Percentiles rank a stretch among this genome's conserved stretches.
Evolutionary conservation across 78 protist species (phyloP).

Genomic region (Capsaspora owczarzaki): DNA sequence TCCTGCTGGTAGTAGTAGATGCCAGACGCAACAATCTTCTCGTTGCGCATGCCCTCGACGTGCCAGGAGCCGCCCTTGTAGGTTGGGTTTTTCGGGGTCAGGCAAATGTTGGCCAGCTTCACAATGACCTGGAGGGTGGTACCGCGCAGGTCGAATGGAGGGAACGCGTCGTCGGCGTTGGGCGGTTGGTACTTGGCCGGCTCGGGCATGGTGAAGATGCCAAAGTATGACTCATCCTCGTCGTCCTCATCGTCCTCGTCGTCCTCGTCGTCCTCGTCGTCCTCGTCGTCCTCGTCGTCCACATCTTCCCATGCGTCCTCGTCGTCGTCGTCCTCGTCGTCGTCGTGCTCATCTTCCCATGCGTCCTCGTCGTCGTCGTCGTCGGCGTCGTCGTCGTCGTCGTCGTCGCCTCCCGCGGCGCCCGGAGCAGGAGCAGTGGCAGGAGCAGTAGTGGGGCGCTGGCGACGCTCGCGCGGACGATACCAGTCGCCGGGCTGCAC

Average conservation of each 20-base stretch:
- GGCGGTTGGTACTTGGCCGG: background rate
- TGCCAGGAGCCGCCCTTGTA: constrained; percentile 52
- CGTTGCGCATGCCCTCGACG: constrained; percentile 49
- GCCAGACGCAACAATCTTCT: constrained; percentile 39
- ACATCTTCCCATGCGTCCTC: background rate
- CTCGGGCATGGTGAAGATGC: background rate
- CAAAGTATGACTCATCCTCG: background rate
- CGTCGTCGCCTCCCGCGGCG: too few relatives aligned
- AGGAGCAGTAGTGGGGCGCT: too few relatives aligned
- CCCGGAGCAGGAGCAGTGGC: too few relatives aligned
- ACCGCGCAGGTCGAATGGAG: background rate
- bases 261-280: background rate
- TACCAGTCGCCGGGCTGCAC: too few relatives aligned
- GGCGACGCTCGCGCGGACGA: too few relatives aligned
- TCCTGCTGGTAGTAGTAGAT: constrained; percentile 40
- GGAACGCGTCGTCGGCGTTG: background rate
- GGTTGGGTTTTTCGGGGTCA: background rate
- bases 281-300: background rate
- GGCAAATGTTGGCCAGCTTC: constrained; percentile 34
- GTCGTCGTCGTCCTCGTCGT: too few relatives aligned
- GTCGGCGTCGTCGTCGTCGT: too few relatives aligned
- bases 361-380: background rate
- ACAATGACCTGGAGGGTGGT: constrained; percentile 32
- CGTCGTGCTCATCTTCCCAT: too few relatives aligned
- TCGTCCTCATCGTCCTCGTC: background rate